These are phyloP conservation scores for Lathyrus sativus DNA, from an alignment of 306 rosid genomes.

Conservation along the genomic window DNA sequence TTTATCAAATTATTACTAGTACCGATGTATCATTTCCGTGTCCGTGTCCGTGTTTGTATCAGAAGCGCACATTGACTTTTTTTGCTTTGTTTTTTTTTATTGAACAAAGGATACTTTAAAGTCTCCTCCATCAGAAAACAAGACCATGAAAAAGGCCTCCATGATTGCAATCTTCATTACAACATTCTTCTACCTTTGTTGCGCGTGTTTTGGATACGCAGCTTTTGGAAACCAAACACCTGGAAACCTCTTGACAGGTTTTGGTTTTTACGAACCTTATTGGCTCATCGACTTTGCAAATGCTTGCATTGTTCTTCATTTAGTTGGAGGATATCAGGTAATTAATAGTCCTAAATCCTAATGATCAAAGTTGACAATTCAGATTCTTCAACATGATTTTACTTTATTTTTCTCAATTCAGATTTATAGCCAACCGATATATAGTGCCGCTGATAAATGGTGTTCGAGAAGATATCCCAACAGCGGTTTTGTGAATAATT, in stretches of 20 bases:
- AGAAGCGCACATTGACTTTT: neutral
- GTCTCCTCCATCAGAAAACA: conserved; percentile 80
- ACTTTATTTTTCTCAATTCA: conserved; percentile 30
- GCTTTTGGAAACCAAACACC: conserved; percentile 85
- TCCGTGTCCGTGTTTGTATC: neutral
- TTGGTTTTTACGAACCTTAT: conserved; percentile 77
- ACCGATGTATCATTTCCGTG: neutral
- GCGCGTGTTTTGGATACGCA: conserved; percentile 86
- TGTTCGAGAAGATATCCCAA: conserved; percentile 52
- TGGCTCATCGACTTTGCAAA: conserved; percentile 90
- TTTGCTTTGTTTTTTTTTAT: neutral
- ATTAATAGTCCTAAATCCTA: conserved; percentile 20
- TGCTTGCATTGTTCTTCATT: conserved; percentile 79
- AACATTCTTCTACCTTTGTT: conserved; percentile 84
- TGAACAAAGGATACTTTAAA: conserved; percentile 71
- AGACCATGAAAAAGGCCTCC: conserved; percentile 84
- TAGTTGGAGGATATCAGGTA: conserved; percentile 96
- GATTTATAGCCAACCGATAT: conserved; percentile 69
- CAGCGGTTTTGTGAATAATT: conserved; percentile 57
- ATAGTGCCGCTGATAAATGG: conserved; percentile 68
- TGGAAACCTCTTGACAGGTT: conserved; percentile 83
- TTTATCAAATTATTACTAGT: neutral
- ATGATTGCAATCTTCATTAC: conserved; percentile 52
- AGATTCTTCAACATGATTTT: conserved; percentile 2
- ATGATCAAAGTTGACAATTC: conserved; percentile 1